Base-by-base conservation (phyloP, 2,329 filamentous ascomycete genomes). In the Aspergillus fumigatus region DNA sequence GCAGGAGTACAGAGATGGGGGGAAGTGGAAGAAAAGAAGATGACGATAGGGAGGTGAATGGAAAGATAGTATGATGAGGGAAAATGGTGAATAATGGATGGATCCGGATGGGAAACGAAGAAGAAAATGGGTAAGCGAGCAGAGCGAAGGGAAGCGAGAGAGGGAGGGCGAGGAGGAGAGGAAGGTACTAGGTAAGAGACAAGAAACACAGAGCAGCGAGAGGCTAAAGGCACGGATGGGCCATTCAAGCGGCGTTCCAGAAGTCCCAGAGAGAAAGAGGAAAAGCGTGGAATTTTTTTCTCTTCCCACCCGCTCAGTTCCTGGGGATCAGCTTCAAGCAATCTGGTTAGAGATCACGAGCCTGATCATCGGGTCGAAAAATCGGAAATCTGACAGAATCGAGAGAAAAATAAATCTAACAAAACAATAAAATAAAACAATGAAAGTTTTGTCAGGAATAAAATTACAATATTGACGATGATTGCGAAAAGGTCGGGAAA, bases 191-290 rank as follows among this genome's bases (percentile, higher is more conserved):
- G 32, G 32, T 35, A 35, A 35, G 32, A 35, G 32, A 35, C 32
- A 35, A 43, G 50, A 35, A 51, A 47, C 47, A 32, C 27, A 50
- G 48, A 26, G 53, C 32, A 56, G 58, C 51, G 52, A 60, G 55
- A 62, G 55, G 55, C 62, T 63, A 63, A 64, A 64, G 62, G 51
- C 56, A 64, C 58, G 62, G 58, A 59, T 63, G 64, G 62, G 58
- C 64, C 63, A 66, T 64, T 60, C 62, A 65, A 62, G 65, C 55
- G 62, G 63, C 59, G 63, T 63, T 57, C 54, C 51, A 55, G 63
- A 57, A 62, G 43, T 47, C 56, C 60, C 63, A 60, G 56, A 57
- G 53, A 60, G 59, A 66, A 67, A 67, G 52, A 61, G 64, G 64
- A 64, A 66, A 65, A 57, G 64, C 62, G 64, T 62, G 60, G 54